phyloP scores from a whole-genome alignment of 495 filamentous ascomycete genomes.

The Aspergillus sclerotiicarbonarius region DNA sequence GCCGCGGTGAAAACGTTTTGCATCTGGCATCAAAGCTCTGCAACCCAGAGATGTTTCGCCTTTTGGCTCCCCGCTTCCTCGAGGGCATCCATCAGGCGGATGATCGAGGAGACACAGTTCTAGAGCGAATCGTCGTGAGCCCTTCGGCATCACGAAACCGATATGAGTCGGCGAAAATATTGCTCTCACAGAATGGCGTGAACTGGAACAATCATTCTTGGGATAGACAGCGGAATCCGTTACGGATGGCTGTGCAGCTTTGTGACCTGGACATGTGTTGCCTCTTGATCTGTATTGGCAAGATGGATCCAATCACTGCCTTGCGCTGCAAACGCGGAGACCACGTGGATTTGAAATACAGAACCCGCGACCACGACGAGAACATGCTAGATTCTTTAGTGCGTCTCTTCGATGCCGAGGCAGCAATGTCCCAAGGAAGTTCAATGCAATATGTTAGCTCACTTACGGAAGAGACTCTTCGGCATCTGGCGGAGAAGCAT shows the following conservation, averaged over 20 bases:
- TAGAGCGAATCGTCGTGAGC: conserved; percentile 18
- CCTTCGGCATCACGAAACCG: conserved; percentile 12
- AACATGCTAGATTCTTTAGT: too few relatives aligned
- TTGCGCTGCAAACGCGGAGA: conserved; percentile 14
- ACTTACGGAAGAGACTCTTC: too few relatives aligned
- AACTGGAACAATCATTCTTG: conserved; percentile 10
- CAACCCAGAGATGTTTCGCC: conserved; percentile 25
- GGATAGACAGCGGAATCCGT: conserved; percentile 10
- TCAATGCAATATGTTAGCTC: too few relatives aligned
- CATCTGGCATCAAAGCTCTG: conserved; percentile 25
- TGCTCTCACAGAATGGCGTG: conserved; percentile 13
- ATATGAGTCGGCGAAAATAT: conserved; percentile 22
- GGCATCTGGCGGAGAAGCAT: too few relatives aligned
- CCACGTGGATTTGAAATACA: conserved; percentile 13
- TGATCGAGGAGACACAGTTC: conserved; percentile 19
- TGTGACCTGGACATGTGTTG: conserved; percentile 20
- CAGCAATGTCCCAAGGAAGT: too few relatives aligned
- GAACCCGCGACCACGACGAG: neutral
- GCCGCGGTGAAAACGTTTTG: conserved; percentile 25
- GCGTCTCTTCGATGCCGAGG: too few relatives aligned
- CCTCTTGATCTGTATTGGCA: conserved; percentile 18
- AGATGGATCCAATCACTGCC: conserved; percentile 15
- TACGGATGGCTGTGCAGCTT: conserved; percentile 17
- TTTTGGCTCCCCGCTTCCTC: conserved; percentile 20
- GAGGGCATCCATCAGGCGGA: conserved; percentile 20